Evolutionary conservation across 768 basidiomycete species (phyloP).

Genomic region (Hericium rajendrae): DNA sequence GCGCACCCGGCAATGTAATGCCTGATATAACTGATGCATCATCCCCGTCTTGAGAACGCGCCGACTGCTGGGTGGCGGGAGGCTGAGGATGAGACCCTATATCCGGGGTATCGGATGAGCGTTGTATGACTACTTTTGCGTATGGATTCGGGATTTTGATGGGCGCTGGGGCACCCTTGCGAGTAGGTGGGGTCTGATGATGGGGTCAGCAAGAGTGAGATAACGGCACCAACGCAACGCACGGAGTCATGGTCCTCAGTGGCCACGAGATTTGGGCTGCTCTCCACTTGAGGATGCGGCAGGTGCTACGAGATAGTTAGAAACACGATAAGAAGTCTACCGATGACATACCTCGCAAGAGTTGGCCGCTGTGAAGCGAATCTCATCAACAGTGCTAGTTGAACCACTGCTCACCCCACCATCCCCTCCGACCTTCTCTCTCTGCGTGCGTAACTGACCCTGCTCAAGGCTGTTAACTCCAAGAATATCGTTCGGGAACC

Average conservation of each 20-base stretch:
- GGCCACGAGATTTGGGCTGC: neutral
- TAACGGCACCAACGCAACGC: no score
- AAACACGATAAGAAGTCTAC: no score
- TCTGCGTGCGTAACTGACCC: neutral
- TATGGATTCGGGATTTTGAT: conserved; percentile 8
- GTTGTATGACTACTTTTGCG: conserved; percentile 6
- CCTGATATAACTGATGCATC: conserved; percentile 6
- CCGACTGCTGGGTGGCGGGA: neutral
- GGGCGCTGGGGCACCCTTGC: conserved; percentile 6
- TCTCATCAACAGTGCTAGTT: no score
- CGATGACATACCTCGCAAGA: no score
- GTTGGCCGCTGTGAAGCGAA: no score
- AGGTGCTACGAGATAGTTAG: no score
- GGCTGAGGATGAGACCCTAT: neutral
- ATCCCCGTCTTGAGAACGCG: conserved; percentile 8
- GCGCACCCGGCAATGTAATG: conserved; percentile 8
- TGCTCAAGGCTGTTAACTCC: neutral
- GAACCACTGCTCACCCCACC: neutral
- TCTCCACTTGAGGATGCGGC: neutral
- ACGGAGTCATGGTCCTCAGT: neutral
- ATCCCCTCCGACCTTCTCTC: neutral
- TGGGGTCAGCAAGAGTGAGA: no score
- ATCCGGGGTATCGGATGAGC: neutral
- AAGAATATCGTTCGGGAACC: conserved; percentile 3
- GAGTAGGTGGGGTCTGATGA: neutral